Percentiles rank a stretch among this genome's conserved stretches.
phyloP scores from a whole-genome alignment of 768 basidiomycete species.

The Boletus eberwhitei region DNA sequence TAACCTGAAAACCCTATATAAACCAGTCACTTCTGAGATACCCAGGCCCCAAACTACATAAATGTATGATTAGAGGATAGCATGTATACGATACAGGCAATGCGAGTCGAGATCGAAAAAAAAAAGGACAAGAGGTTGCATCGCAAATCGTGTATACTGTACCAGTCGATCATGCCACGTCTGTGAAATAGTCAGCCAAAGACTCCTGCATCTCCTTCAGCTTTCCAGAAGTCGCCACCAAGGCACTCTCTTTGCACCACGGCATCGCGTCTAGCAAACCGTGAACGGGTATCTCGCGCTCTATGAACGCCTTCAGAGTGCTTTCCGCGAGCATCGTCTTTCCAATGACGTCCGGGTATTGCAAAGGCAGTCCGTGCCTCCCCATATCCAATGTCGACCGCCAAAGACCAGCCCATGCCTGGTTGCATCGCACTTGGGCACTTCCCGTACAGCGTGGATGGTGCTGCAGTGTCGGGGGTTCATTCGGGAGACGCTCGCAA shows the following conservation, averaged over 20 bases:
- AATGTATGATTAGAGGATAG: constrained; percentile 7
- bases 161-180: constrained; percentile 29
- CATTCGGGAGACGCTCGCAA: constrained; percentile 42
- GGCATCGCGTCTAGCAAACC: constrained; percentile 43
- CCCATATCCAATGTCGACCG: constrained; percentile 39
- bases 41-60: background rate
- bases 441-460: constrained; percentile 38
- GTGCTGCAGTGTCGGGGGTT: constrained; percentile 43
- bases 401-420: constrained; percentile 47
- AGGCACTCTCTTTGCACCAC: constrained; percentile 42
- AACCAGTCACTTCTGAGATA: background rate
- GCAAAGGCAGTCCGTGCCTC: constrained; percentile 38
- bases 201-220: constrained; percentile 46
- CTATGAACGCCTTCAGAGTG: constrained; percentile 43
- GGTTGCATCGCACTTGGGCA: constrained; percentile 40
- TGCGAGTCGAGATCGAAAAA: background rate
- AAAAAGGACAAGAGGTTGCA: background rate
- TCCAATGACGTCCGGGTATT: constrained; percentile 44
- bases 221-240: constrained; percentile 41
- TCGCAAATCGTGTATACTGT: background rate
- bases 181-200: constrained; percentile 46
- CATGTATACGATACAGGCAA: constrained; percentile 8
- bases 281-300: constrained; percentile 39
- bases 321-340: constrained; percentile 47
- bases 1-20: too few species aligned